Conservation (phyloP, 352 stramenopile genomes). For the Globisporangium barbulae region DNA sequence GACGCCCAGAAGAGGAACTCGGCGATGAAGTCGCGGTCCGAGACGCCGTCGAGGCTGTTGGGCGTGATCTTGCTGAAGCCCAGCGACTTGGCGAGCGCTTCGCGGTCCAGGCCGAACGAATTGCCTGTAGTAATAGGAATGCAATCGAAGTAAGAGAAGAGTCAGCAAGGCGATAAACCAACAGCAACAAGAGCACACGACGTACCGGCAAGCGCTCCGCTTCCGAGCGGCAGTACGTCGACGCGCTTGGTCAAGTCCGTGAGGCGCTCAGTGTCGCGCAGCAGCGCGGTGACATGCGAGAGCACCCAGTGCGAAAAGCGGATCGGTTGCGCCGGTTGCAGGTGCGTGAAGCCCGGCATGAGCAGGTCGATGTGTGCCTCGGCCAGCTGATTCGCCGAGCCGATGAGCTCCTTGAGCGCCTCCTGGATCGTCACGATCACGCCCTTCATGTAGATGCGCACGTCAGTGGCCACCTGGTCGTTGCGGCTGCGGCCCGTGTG, state of each 20-base stretch:
- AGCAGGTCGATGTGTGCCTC: slow-evolving; percentile 94
- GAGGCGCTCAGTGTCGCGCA: slow-evolving; percentile 93
- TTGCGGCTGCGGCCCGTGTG: slow-evolving; percentile 96
- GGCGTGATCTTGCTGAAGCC: slow-evolving; percentile 92
- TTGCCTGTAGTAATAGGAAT: slow-evolving; percentile 57
- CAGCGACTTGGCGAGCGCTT: slow-evolving; percentile 92
- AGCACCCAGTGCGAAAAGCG: slow-evolving; percentile 98
- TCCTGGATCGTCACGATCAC: slow-evolving; percentile 59
- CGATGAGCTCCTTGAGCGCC: slow-evolving; percentile 92
- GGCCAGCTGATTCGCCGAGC: slow-evolving; percentile 83
- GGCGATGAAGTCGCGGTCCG: slow-evolving; percentile 98
- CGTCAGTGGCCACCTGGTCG: slow-evolving; percentile 98
- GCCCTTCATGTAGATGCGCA: slow-evolving; percentile 92
- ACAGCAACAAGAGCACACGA: no score
- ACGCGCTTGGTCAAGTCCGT: slow-evolving; percentile 93
- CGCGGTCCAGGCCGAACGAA: slow-evolving; percentile 96
- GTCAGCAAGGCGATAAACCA: no score
- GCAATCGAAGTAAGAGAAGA: no score
- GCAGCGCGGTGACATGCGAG: slow-evolving; percentile 92
- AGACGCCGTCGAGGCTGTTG: slow-evolving; percentile 98
- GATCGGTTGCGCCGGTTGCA: slow-evolving; percentile 98
- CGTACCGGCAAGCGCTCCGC: slow-evolving; percentile 90
- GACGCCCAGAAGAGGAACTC: slow-evolving; percentile 98
- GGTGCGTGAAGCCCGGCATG: slow-evolving; percentile 98
- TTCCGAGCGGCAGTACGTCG: slow-evolving; percentile 96